phyloP scores from a whole-genome alignment of 768 basidiomycete genomes.

The Boletus barrowsii region DNA sequence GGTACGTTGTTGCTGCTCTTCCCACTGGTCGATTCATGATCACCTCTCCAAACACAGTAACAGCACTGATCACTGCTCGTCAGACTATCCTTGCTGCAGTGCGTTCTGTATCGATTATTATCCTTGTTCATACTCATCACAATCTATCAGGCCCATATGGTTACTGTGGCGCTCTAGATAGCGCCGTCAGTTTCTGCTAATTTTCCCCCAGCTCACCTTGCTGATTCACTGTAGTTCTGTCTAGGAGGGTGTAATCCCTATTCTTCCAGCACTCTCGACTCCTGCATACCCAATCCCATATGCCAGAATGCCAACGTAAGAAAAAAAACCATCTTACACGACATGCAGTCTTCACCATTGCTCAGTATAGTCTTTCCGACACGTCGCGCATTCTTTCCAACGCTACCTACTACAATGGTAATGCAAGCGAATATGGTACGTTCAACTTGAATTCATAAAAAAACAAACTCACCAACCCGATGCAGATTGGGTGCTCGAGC shows the following conservation, averaged over 20 bases:
- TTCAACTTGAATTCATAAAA: background rate
- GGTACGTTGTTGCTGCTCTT: constrained; percentile 12
- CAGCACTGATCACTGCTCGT: constrained; percentile 34
- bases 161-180: constrained; percentile 40
- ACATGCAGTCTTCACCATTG: background rate
- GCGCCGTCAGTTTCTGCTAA: constrained; percentile 24
- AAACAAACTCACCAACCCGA: background rate
- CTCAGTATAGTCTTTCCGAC: constrained; percentile 60
- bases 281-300: constrained; percentile 70
- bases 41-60: constrained; percentile 29
- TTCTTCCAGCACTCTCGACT: constrained; percentile 55
- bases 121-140: background rate
- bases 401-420: constrained; percentile 66
- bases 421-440: constrained; percentile 64
- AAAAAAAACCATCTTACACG: background rate
- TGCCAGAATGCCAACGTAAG: constrained; percentile 62
- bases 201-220: background rate
- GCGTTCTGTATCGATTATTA: constrained; percentile 9
- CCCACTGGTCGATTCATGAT: background rate
- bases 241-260: constrained; percentile 86
- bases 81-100: constrained; percentile 45
- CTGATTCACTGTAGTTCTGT: constrained; percentile 54
- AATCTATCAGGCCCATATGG: constrained; percentile 45
- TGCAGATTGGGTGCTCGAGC: constrained; percentile 69
- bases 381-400: constrained; percentile 67